A percentile compares a stretch with the other conserved stretches of the same genome.
Evolutionary conservation across 257 asterid species (phyloP).

Genomic region (Forsythia viridissima): DNA sequence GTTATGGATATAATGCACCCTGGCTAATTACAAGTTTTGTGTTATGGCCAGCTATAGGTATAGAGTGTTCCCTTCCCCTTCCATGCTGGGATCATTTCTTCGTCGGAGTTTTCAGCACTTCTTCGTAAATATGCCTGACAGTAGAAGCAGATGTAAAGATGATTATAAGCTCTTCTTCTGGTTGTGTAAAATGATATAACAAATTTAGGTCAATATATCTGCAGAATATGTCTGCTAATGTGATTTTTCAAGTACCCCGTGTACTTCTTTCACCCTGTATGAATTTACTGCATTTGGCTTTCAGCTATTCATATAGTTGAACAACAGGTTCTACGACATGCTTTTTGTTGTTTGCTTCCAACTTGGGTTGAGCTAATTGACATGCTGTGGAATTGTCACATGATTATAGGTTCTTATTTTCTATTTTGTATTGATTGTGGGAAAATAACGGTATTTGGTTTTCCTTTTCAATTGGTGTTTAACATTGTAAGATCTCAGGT

Average conservation of each 20-base stretch:
- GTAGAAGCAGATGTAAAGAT: conserved; percentile 23
- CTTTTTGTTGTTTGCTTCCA: neutral
- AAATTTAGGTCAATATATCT: conserved; percentile 14
- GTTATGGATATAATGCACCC: conserved; percentile 22
- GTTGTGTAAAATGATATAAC: conserved; percentile 28
- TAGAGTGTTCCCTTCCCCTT: conserved; percentile 7
- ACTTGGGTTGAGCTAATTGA: neutral
- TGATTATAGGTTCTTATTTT: neutral
- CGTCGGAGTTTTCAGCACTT: conserved; percentile 1
- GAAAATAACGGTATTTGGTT: too few species aligned
- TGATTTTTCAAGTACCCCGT: neutral
- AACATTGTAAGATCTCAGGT: too few species aligned
- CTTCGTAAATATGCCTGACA: conserved; percentile 25
- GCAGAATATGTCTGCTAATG: conserved; percentile 8
- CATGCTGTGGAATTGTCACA: neutral
- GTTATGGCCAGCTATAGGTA: conserved; percentile 20
- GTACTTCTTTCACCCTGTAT: neutral
- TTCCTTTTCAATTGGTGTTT: neutral
- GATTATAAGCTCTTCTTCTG: conserved; percentile 16
- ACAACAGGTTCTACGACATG: neutral
- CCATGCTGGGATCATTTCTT: conserved; percentile 15
- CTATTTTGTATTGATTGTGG: neutral
- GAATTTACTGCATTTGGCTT: neutral
- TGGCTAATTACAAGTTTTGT: conserved; percentile 28
- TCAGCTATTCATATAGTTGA: neutral